Evolutionary conservation across 1,284 basidiomycete genomes (phyloP).

Genomic region (Cutaneotrichosporon cutaneum): DNA sequence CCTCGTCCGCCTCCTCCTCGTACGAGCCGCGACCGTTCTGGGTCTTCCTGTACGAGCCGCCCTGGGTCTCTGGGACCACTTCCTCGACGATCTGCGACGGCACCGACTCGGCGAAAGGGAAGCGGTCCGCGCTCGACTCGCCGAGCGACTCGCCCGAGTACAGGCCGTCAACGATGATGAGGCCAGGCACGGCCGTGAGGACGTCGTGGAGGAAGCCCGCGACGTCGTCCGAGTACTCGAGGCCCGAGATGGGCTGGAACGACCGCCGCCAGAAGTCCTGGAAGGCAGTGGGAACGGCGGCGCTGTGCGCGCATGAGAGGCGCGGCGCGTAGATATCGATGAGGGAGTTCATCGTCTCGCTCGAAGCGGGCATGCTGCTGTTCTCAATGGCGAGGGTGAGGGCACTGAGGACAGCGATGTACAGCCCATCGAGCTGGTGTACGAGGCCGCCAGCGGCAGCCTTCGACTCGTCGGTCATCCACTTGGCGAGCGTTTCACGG

Average conservation of each 20-base stretch:
- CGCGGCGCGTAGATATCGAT: constrained; percentile 42
- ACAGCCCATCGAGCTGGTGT: constrained; percentile 38
- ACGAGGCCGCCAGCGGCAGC: constrained; percentile 15
- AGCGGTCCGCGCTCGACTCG: background rate
- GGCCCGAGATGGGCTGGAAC: constrained; percentile 29
- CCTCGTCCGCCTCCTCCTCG: background rate
- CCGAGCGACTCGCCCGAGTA: background rate
- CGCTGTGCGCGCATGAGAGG: constrained; percentile 30
- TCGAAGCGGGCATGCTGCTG: constrained; percentile 23
- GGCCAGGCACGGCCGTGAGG: constrained; percentile 34
- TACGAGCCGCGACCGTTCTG: background rate
- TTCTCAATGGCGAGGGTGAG: constrained; percentile 30
- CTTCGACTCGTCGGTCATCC: constrained; percentile 32
- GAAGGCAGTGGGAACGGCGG: constrained; percentile 36
- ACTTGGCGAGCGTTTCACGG: constrained; percentile 21
- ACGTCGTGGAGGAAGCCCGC: constrained; percentile 38
- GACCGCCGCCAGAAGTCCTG: constrained; percentile 39
- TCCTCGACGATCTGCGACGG: constrained; percentile 4
- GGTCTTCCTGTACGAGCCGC: too few relatives aligned
- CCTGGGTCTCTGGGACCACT: background rate
- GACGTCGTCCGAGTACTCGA: constrained; percentile 37
- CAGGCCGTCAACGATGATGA: constrained; percentile 40
- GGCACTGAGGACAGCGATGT: constrained; percentile 33
- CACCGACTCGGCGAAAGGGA: constrained; percentile 15
- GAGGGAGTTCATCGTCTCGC: constrained; percentile 32